Conservation (phyloP, 768 basidiomycete genomes). For the Terana coerulea region DNA sequence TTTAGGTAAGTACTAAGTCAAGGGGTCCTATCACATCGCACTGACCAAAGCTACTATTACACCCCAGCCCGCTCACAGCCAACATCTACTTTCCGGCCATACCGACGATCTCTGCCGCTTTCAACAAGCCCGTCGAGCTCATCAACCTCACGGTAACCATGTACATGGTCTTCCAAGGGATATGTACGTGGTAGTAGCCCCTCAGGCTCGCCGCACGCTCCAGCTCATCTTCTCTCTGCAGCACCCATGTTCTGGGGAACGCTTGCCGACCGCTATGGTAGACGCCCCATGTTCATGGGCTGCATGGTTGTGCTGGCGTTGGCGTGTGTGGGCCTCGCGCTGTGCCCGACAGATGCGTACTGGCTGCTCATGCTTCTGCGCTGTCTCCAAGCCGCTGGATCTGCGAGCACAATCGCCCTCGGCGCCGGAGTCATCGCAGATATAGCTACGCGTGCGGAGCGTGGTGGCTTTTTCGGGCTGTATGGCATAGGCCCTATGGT, state of each 20-base stretch:
- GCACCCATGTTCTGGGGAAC: constrained; percentile 63
- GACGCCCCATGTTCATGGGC: constrained; percentile 56
- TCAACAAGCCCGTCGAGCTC: constrained; percentile 61
- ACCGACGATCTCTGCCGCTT: constrained; percentile 56
- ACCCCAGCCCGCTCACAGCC: constrained; percentile 57
- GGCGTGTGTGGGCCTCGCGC: constrained; percentile 61
- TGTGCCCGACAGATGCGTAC: constrained; percentile 55
- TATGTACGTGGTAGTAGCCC: constrained; percentile 35
- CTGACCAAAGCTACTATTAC: neutral
- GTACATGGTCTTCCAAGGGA: constrained; percentile 66
- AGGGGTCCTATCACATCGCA: too few species aligned
- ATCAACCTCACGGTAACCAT: constrained; percentile 81
- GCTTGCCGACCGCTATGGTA: constrained; percentile 60
- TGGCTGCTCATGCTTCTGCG: constrained; percentile 81
- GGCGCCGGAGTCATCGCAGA: constrained; percentile 78
- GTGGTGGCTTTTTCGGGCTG: constrained; percentile 72
- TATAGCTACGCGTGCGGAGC: constrained; percentile 65
- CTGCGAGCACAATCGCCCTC: constrained; percentile 55
- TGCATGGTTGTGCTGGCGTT: constrained; percentile 61
- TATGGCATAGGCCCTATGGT: constrained; percentile 66
- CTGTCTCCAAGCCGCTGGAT: constrained; percentile 74
- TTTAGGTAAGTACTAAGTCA: too few species aligned
- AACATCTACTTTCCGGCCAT: constrained; percentile 82
- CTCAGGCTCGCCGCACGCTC: neutral
- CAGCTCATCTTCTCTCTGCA: constrained; percentile 5